Conservation (phyloP, 495 filamentous ascomycete species). For the Xylaria venustula region DNA sequence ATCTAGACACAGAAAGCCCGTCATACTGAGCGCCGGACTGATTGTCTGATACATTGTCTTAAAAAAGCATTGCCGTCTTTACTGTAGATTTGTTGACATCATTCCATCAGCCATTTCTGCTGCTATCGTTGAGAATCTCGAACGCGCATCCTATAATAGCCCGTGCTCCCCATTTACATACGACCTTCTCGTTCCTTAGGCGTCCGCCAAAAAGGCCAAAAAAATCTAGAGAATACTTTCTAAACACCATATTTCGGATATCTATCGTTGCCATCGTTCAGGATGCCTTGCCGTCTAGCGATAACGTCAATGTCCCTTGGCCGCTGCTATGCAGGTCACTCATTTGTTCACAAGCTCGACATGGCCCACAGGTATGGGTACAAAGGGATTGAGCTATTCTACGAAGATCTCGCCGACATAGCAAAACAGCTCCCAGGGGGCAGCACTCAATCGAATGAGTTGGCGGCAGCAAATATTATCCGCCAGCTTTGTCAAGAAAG, state of each 20-base stretch:
- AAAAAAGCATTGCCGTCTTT: not conserved
- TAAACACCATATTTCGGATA: not conserved
- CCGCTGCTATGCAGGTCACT: conserved; percentile 54
- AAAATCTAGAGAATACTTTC: not conserved
- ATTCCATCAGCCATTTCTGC: not conserved
- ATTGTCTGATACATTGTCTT: conserved; percentile 14
- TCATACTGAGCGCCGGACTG: not conserved
- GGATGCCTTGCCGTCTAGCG: conserved; percentile 43
- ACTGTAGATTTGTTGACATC: not conserved
- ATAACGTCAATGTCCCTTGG: conserved; percentile 76
- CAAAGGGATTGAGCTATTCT: conserved; percentile 74
- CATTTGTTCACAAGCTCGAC: conserved; percentile 62
- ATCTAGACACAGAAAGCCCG: conserved; percentile 24
- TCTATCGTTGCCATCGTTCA: no score
- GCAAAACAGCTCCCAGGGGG: conserved; percentile 39
- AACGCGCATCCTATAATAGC: not conserved
- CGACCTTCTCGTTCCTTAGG: not conserved
- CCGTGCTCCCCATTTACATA: not conserved
- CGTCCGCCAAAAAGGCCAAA: not conserved
- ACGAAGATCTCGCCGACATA: conserved; percentile 71
- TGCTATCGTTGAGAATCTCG: not conserved
- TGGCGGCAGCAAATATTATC: conserved; percentile 58
- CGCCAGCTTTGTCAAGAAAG: conserved; percentile 56
- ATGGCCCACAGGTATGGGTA: conserved; percentile 64
- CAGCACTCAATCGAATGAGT: conserved; percentile 42